A percentile compares a stretch with the other conserved stretches of the same genome.
Conservation (phyloP, 192 early-diverging fungal genomes). For the Coemansia sp. region DNA sequence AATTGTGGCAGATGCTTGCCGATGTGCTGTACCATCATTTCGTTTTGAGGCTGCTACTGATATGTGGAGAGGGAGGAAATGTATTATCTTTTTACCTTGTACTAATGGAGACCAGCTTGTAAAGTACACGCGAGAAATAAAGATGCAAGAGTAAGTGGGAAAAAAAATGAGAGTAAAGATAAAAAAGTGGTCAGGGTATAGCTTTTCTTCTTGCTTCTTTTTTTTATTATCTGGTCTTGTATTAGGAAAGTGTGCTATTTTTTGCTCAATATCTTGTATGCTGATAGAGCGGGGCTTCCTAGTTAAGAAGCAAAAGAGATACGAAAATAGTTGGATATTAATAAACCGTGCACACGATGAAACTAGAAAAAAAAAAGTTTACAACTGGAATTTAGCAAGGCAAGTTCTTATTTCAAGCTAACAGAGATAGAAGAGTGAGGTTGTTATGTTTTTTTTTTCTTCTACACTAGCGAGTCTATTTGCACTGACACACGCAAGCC, state of each 20-base stretch:
- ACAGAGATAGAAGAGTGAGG: too few species aligned
- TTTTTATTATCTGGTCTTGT: not conserved
- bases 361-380: not conserved
- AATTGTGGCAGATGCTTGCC: not conserved
- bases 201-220: not conserved
- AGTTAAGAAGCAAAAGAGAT: not conserved
- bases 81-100: constrained; percentile 1
- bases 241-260: constrained; percentile 1
- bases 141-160: not conserved
- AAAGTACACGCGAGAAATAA: constrained; percentile 6
- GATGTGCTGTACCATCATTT: not conserved
- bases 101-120: not conserved
- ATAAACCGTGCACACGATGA: not conserved
- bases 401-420: too few species aligned
- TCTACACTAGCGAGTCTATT: not conserved
- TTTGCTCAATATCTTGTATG: not conserved
- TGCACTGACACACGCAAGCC: not conserved
- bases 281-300: not conserved
- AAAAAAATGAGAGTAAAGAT: not conserved
- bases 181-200: too few species aligned
- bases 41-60: not conserved
- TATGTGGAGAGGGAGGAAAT: not conserved
- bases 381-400: not conserved
- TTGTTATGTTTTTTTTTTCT: too few species aligned
- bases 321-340: not conserved